Evolutionary conservation across 2,329 filamentous ascomycete species (phyloP).

Genomic region (Trichophyton mentagrophytes): DNA sequence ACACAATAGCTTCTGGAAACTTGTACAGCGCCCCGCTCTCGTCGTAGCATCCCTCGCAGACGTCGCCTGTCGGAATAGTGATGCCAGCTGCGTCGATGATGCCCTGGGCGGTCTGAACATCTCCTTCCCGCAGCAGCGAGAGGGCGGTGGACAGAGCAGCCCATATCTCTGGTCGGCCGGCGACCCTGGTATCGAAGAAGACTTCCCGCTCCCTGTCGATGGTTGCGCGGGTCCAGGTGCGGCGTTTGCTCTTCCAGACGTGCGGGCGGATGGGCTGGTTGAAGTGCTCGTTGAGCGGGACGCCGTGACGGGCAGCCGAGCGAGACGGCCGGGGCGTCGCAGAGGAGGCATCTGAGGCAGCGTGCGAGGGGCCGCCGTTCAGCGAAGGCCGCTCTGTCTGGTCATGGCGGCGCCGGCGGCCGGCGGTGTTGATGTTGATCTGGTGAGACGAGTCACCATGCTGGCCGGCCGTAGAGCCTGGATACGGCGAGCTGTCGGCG

Average conservation of each 20-base stretch:
- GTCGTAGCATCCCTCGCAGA: conserved; percentile 62
- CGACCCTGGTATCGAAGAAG: conserved; percentile 84
- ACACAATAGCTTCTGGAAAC: conserved; percentile 55
- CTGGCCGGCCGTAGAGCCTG: conserved; percentile 18
- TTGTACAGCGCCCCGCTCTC: conserved; percentile 56
- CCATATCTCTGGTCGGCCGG: conserved; percentile 68
- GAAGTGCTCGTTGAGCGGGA: conserved; percentile 45
- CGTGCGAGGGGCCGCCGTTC: conserved; percentile 1
- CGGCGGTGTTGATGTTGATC: conserved; percentile 1
- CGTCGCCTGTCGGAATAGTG: conserved; percentile 58
- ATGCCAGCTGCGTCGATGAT: conserved; percentile 68
- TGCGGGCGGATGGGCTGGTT: conserved; percentile 56
- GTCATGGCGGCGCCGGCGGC: background rate
- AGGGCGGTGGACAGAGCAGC: conserved; percentile 56
- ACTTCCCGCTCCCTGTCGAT: conserved; percentile 61
- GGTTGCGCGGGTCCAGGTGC: conserved; percentile 55
- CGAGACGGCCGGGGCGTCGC: conserved; percentile 8
- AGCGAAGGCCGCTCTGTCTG: conserved; percentile 6
- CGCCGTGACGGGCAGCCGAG: conserved; percentile 11
- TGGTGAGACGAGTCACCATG: conserved; percentile 15
- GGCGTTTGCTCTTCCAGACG: conserved; percentile 51
- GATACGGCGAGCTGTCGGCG: conserved; percentile 17
- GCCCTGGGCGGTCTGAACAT: conserved; percentile 59
- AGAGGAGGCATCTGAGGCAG: conserved; percentile 10
- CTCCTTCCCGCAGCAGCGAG: conserved; percentile 52